phyloP scores from a whole-genome alignment of 1,284 basidiomycete genomes.

The Austroboletus niveus region DNA sequence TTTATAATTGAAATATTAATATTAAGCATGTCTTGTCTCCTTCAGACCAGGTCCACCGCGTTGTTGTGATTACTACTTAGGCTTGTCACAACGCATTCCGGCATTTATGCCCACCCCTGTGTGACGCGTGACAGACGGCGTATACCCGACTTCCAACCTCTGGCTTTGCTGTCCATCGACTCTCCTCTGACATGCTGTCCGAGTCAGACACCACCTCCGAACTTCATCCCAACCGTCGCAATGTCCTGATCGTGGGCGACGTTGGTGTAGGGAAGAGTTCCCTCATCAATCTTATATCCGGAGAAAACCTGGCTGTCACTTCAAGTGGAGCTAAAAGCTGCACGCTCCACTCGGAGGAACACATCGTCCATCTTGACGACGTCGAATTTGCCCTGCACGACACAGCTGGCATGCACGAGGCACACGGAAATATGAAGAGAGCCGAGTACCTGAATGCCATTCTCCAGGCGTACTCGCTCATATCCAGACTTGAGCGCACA shows the following conservation, averaged over 20 bases:
- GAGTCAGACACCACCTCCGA: conserved; percentile 11
- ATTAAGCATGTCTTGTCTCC: no score
- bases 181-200: conserved; percentile 11
- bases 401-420: conserved; percentile 41
- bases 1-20: no score
- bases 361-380: conserved; percentile 12
- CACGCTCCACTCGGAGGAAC: conserved; percentile 18
- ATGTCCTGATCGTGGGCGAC: conserved; percentile 30
- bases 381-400: conserved; percentile 33
- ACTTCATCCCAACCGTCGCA: conserved; percentile 14
- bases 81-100: no score
- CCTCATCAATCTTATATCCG: conserved; percentile 32
- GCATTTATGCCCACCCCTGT: no score
- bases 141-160: no score
- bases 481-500: conserved; percentile 30
- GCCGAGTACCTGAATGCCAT: conserved; percentile 30
- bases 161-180: conserved; percentile 1
- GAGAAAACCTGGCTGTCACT: conserved; percentile 13
- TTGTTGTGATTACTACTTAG: no score
- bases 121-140: no score
- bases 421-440: conserved; percentile 20
- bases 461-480: conserved; percentile 30
- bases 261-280: conserved; percentile 33
- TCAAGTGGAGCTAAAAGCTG: conserved; percentile 24
- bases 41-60: no score